Conservation (phyloP, 2,329 filamentous ascomycete genomes). For the Dactylonectria macrodidyma region DNA sequence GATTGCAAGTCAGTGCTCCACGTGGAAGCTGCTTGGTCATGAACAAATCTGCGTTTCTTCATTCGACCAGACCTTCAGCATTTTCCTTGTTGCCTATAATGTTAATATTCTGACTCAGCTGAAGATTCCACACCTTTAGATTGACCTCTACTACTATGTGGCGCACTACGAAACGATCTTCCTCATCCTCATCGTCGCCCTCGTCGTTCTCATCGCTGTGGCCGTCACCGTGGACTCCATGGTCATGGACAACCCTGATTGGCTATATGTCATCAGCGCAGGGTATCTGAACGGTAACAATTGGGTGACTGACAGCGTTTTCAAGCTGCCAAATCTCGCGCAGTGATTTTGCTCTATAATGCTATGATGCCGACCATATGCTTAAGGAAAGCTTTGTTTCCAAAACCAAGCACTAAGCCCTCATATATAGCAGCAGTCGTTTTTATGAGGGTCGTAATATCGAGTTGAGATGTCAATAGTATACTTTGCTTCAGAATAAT, state of each 20-base stretch:
- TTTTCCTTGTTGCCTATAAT: not conserved
- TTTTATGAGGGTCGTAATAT: too few relatives aligned
- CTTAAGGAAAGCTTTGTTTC: too few relatives aligned
- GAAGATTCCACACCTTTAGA: not conserved
- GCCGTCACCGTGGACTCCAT: not conserved
- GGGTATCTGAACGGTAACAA: conserved; percentile 17
- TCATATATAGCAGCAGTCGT: too few relatives aligned
- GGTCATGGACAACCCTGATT: conserved; percentile 29
- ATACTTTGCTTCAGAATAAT: too few relatives aligned
- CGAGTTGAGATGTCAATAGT: too few relatives aligned
- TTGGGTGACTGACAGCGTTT: conserved; percentile 27
- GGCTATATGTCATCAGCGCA: conserved; percentile 22
- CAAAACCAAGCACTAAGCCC: too few relatives aligned
- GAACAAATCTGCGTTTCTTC: not conserved
- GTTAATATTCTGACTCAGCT: not conserved
- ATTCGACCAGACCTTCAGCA: not conserved
- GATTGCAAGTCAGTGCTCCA: not conserved
- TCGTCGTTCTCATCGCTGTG: not conserved
- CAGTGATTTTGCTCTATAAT: too few relatives aligned
- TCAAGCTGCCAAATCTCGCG: conserved; percentile 21
- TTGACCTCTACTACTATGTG: not conserved
- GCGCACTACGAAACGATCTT: not conserved
- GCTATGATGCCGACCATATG: too few relatives aligned
- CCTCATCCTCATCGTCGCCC: not conserved
- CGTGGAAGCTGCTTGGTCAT: not conserved